phyloP scores from a whole-genome alignment of 441 rosid species.

The Macaranga tanarius region DNA sequence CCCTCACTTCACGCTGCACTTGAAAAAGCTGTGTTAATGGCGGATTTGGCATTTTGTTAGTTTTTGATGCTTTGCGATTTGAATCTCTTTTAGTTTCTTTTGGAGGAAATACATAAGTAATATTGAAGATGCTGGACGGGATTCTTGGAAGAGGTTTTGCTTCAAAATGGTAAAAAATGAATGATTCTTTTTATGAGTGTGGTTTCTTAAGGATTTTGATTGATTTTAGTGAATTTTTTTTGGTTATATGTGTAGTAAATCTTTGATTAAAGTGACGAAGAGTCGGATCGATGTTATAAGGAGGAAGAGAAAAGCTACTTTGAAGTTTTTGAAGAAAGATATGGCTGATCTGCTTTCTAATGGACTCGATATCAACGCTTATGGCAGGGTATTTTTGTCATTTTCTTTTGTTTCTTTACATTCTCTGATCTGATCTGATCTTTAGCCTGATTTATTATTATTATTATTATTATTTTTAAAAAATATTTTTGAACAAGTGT shows the following conservation, averaged over 20 bases:
- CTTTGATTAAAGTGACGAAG: slow-evolving; percentile 70
- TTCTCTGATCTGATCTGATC: slow-evolving; percentile 12
- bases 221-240: neutral
- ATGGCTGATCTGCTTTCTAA: slow-evolving; percentile 82
- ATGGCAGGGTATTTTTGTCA: slow-evolving; percentile 48
- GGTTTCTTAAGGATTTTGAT: neutral
- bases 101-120: neutral
- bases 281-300: slow-evolving; percentile 82
- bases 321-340: slow-evolving; percentile 80
- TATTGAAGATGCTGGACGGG: slow-evolving; percentile 36
- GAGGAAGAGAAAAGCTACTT: slow-evolving; percentile 79
- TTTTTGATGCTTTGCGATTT: neutral
- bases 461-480: neutral
- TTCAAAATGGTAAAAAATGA: slow-evolving; percentile 61
- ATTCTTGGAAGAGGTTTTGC: slow-evolving; percentile 74
- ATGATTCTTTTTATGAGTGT: neutral
- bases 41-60: slow-evolving; percentile 18
- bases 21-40: slow-evolving; percentile 11
- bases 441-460: neutral
- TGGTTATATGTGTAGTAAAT: slow-evolving; percentile 48
- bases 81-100: too few species aligned
- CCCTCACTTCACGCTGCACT: neutral
- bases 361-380: slow-evolving; percentile 82
- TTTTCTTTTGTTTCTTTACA: neutral
- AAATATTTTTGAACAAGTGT: neutral